Conservation (phyloP, 2,329 filamentous ascomycete species). For the Ophiocordyceps sinensis region DNA sequence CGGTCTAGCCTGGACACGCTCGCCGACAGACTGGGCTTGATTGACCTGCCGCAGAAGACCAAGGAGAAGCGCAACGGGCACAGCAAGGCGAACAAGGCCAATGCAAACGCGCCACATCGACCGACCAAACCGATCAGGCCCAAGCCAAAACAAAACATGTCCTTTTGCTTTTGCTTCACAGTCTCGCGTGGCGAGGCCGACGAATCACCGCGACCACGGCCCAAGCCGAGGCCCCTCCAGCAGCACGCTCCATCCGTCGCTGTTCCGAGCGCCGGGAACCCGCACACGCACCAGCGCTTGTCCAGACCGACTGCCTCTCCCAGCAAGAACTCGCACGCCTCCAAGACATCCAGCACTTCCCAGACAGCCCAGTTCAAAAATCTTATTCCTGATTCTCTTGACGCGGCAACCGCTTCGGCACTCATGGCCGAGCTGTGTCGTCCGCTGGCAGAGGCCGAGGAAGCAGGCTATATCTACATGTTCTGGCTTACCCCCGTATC, state of each 20-base stretch:
- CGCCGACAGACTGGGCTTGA: slow-evolving; percentile 60
- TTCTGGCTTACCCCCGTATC: slow-evolving; percentile 77
- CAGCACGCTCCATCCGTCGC: slow-evolving; percentile 8
- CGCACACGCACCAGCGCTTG: background rate
- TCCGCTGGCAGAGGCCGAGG: slow-evolving; percentile 51
- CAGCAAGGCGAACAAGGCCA: slow-evolving; percentile 4
- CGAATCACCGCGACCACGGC: slow-evolving; percentile 21
- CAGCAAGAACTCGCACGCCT: slow-evolving; percentile 13
- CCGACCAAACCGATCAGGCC: slow-evolving; percentile 8
- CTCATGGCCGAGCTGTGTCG: slow-evolving; percentile 65
- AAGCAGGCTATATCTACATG: slow-evolving; percentile 93
- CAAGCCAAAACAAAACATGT: slow-evolving; percentile 16
- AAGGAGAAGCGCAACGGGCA: slow-evolving; percentile 7
- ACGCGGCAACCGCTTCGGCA: slow-evolving; percentile 52
- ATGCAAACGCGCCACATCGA: slow-evolving; percentile 11
- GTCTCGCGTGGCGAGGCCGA: slow-evolving; percentile 29
- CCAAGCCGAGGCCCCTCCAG: slow-evolving; percentile 32
- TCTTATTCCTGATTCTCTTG: slow-evolving; percentile 54
- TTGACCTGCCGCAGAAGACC: slow-evolving; percentile 37
- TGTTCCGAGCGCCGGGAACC: slow-evolving; percentile 4
- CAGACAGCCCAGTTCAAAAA: slow-evolving; percentile 17
- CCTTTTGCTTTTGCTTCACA: slow-evolving; percentile 38
- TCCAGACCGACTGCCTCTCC: slow-evolving; percentile 10
- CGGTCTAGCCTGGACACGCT: slow-evolving; percentile 78
- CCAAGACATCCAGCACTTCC: slow-evolving; percentile 17